Base-by-base conservation (phyloP, 2,329 filamentous ascomycete genomes). In the Hypoxylon sp. region DNA sequence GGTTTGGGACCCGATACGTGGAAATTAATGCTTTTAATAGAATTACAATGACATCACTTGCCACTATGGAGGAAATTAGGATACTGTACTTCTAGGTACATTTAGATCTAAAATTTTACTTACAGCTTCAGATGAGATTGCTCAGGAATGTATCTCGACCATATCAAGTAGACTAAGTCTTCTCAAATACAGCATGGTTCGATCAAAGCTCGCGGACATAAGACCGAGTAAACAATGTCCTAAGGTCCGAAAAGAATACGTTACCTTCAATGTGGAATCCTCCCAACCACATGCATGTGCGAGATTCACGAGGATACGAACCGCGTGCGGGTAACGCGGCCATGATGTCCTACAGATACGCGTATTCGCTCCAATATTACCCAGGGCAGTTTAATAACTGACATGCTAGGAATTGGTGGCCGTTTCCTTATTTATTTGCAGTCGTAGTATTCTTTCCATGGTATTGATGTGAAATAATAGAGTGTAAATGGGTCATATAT, bases 11-110 rank as follows among this genome's bases (percentile, higher is more conserved):
- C 36, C 41, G 53, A 28, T 43, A 46, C 14, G 9, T 46, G 28
- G 34, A 36, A 19, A 10, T 19, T 61, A n/a, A 60, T 56, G 61
- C 53, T 62, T 56, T 63, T 60, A 68, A 60, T 67, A 69, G 67
- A 45, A 67, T 60, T 53, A 30, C 28, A 5, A 70, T 70, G 68
- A 70, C 68, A 70, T 70, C 68, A 70, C 43, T 57, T 67, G 61
- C 60, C n/a, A 41, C 52, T 66, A 66, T 2, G 28, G 46, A 51
- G 36, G 50, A 66, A 51, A 66, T 50, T 48, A 52, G 56, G 6
- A 55, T 60, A 41, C 25, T 60, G 57, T 38, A 13, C 28, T 32
- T 41, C 13, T 32, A 41, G n/a, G 36, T n/a, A 30, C 5, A 21
- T 38, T 23, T 17, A 17, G 21, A 13, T 25, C 23, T 48, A 48